Conservation (phyloP, 2,329 filamentous ascomycete species). For the Sclerotinia trifoliorum region DNA sequence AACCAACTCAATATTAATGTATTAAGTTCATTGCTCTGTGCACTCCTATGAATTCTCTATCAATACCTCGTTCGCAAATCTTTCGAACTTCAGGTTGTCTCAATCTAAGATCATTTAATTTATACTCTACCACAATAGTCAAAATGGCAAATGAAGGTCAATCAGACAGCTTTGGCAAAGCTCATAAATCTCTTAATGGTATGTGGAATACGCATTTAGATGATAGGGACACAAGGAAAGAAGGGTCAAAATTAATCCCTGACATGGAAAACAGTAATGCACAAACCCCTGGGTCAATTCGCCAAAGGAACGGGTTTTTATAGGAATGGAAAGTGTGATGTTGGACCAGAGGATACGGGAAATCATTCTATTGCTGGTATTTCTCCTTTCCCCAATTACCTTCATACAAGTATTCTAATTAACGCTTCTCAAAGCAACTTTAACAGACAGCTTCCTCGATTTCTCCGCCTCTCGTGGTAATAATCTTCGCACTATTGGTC, state of each 20-base stretch:
- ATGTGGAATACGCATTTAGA: constrained; percentile 21
- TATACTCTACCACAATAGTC: constrained; percentile 1
- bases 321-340: constrained; percentile 59
- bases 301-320: constrained; percentile 59
- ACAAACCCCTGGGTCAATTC: constrained; percentile 57
- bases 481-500: constrained; percentile 53
- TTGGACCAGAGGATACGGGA: constrained; percentile 53
- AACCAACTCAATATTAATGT: not conserved
- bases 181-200: constrained; percentile 24
- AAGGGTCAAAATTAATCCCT: not conserved
- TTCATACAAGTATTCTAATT: too few species aligned
- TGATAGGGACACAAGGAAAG: not conserved
- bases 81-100: not conserved
- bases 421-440: constrained; percentile 41
- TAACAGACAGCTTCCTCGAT: constrained; percentile 61
- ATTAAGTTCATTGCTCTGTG: not conserved
- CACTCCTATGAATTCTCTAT: constrained; percentile 4
- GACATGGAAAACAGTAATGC: constrained; percentile 48
- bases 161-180: constrained; percentile 17
- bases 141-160: not conserved
- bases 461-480: constrained; percentile 59
- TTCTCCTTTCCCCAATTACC: not conserved
- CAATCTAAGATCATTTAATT: too few species aligned
- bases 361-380: constrained; percentile 57
- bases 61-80: not conserved